Percentiles rank a stretch among this genome's conserved stretches.
These are phyloP conservation scores for Trichoderma reesei DNA, from an alignment of 495 filamentous ascomycete genomes.

Conservation along the genomic window DNA sequence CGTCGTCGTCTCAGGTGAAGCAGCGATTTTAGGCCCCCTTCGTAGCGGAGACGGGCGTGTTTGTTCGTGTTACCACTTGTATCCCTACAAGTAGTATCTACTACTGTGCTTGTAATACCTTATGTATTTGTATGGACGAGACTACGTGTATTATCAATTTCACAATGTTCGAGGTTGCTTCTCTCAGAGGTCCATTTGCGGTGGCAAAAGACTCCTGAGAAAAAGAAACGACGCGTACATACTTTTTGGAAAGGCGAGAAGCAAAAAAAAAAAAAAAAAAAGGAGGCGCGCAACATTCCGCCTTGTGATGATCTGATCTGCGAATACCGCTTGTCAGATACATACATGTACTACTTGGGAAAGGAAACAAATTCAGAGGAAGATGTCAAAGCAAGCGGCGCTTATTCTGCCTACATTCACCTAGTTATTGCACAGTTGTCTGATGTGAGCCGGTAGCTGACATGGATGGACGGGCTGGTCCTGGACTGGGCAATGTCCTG, in stretches of 20 bases:
- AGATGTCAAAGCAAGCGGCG: too few relatives aligned
- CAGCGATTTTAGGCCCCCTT: not conserved
- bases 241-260: too few relatives aligned
- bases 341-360: too few relatives aligned
- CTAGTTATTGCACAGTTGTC: not conserved
- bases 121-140: not conserved
- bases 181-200: too few relatives aligned
- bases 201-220: not conserved
- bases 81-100: not conserved
- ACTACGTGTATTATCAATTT: not conserved
- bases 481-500: not conserved
- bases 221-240: not conserved
- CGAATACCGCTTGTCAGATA: too few relatives aligned
- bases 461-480: not conserved
- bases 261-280: too few relatives aligned
- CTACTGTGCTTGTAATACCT: not conserved
- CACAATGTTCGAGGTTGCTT: not conserved
- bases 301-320: too few relatives aligned
- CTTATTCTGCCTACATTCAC: too few relatives aligned
- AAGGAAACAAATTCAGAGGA: too few relatives aligned
- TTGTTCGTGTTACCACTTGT: not conserved
- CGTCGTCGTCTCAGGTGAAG: slow-evolving; percentile 8
- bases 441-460: not conserved
- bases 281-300: too few relatives aligned
- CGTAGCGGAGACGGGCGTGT: slow-evolving; percentile 2